Conservation (phyloP, 768 basidiomycete genomes). For the Pleurotus platypus region DNA sequence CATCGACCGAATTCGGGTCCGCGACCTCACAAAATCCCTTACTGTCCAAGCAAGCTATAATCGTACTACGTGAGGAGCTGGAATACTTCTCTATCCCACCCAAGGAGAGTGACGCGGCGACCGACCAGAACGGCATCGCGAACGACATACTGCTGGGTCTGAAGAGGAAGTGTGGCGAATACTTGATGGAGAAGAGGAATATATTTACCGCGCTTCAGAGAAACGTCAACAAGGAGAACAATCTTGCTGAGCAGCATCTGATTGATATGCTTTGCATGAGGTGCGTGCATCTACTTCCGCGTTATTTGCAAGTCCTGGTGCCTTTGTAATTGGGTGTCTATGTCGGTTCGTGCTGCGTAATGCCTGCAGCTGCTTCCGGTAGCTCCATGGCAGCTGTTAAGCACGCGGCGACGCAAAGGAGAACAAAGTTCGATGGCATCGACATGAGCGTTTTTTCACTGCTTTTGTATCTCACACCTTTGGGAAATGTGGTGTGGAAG, state of each 20-base stretch:
- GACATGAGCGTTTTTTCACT: no score
- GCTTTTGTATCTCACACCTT: no score
- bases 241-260: slow-evolving; percentile 96
- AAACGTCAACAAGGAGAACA: slow-evolving; percentile 99
- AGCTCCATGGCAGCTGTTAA: no score
- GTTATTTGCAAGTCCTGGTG: background rate
- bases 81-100: slow-evolving; percentile 98
- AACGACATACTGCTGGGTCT: slow-evolving; percentile 75
- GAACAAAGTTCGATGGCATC: no score
- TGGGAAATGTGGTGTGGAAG: no score
- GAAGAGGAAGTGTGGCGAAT: slow-evolving; percentile 84
- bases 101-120: slow-evolving; percentile 52
- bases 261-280: slow-evolving; percentile 99
- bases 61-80: slow-evolving; percentile 95
- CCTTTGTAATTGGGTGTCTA: no score
- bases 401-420: no score
- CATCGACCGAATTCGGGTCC: slow-evolving; percentile 59
- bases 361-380: no score
- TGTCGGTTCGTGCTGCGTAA: no score
- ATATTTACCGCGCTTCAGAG: slow-evolving; percentile 98
- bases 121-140: slow-evolving; percentile 77
- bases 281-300: slow-evolving; percentile 36
- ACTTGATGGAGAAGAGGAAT: slow-evolving; percentile 82
- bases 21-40: slow-evolving; percentile 84
- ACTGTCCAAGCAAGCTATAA: slow-evolving; percentile 94